Conservation (phyloP, 495 filamentous ascomycete genomes). For the Xylona heveae region DNA sequence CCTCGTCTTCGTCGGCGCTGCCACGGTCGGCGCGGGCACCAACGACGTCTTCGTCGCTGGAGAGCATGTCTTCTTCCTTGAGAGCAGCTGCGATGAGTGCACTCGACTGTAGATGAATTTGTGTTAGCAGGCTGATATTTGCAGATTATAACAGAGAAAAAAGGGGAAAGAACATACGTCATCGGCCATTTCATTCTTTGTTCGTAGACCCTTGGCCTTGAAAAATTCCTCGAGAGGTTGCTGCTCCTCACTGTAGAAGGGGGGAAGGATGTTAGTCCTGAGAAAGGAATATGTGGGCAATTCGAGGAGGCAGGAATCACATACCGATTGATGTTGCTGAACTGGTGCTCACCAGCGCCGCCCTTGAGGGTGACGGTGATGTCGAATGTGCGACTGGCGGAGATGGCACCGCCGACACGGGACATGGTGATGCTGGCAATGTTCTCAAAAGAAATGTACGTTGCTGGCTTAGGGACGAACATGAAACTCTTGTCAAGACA, state of each 20-base stretch:
- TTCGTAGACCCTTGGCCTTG: slow-evolving; percentile 74
- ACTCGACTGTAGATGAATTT: slow-evolving; percentile 19
- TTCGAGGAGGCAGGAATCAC: slow-evolving; percentile 6
- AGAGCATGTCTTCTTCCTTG: slow-evolving; percentile 50
- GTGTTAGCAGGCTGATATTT: slow-evolving; percentile 6
- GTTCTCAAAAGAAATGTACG: slow-evolving; percentile 86
- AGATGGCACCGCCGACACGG: slow-evolving; percentile 81
- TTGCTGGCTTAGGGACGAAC: slow-evolving; percentile 96
- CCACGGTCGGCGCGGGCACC: slow-evolving; percentile 51
- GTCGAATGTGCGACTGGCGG: slow-evolving; percentile 88
- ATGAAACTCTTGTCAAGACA: slow-evolving; percentile 96
- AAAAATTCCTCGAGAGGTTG: slow-evolving; percentile 91
- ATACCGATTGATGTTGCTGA: slow-evolving; percentile 94
- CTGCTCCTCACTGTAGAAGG: slow-evolving; percentile 68
- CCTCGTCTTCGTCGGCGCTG: slow-evolving; percentile 86
- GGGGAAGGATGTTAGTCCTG: slow-evolving; percentile 3
- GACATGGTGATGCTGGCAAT: slow-evolving; percentile 82
- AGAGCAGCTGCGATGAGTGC: slow-evolving; percentile 64
- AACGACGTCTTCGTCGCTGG: slow-evolving; percentile 64
- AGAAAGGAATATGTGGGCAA: background rate
- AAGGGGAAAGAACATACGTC: slow-evolving; percentile 23
- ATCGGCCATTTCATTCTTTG: slow-evolving; percentile 85
- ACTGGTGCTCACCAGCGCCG: slow-evolving; percentile 63
- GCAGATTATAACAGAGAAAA: slow-evolving; percentile 1
- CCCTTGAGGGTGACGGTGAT: slow-evolving; percentile 77